phyloP scores from a whole-genome alignment of 805 yeast species.

The Saturnispora saitoi region DNA sequence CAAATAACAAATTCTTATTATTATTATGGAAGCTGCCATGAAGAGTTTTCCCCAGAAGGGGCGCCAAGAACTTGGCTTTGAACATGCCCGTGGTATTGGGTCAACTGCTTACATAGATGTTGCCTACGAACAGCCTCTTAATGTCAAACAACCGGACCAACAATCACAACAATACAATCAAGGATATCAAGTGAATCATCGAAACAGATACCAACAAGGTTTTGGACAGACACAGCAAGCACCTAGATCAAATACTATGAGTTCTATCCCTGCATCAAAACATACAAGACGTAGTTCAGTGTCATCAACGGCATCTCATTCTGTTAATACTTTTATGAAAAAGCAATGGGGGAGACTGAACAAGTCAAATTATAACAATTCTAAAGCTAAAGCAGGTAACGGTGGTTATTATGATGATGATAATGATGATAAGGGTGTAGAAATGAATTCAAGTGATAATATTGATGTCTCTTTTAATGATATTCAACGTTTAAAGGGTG shows the following conservation, averaged over 20 bases:
- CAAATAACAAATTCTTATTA: neutral
- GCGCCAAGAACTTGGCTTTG: neutral
- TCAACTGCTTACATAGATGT: constrained; percentile 40
- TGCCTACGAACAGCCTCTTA: constrained; percentile 32
- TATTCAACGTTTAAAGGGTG: constrained; percentile 51
- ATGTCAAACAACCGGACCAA: constrained; percentile 14
- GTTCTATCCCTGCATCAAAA: neutral
- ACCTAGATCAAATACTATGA: constrained; percentile 6
- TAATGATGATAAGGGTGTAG: constrained; percentile 21
- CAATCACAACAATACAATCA: constrained; percentile 15
- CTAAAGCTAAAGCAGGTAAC: constrained; percentile 9
- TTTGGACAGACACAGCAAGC: constrained; percentile 5
- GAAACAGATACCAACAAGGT: neutral
- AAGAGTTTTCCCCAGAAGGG: constrained; percentile 2
- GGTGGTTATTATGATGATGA: constrained; percentile 24
- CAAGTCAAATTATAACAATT: constrained; percentile 8
- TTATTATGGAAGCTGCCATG: constrained; percentile 9
- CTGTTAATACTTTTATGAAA: constrained; percentile 36
- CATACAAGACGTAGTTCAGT: constrained; percentile 14
- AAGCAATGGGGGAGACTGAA: constrained; percentile 26
- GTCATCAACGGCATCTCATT: constrained; percentile 9
- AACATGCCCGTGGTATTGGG: constrained; percentile 22
- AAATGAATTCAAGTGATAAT: constrained; percentile 25
- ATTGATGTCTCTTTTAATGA: constrained; percentile 54
- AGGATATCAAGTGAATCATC: constrained; percentile 5